Evolutionary conservation across 1,284 basidiomycete species (phyloP).

Genomic region (Somion occarium): DNA sequence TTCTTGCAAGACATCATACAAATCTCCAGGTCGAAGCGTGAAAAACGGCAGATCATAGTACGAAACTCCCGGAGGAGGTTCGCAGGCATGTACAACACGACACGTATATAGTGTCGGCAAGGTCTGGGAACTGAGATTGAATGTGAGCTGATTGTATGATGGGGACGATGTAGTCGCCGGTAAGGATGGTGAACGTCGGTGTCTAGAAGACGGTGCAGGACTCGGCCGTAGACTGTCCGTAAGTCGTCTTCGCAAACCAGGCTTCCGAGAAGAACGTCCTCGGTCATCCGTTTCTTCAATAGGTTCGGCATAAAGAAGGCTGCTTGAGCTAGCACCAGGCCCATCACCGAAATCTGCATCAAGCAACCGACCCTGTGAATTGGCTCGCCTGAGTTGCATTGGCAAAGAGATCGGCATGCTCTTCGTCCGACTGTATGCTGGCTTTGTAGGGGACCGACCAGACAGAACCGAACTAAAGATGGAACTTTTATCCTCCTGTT

Average conservation of each 20-base stretch:
- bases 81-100: conserved; percentile 59
- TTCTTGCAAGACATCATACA: conserved; percentile 66
- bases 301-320: neutral
- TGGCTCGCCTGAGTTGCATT: conserved; percentile 29
- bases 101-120: conserved; percentile 53
- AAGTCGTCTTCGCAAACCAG: conserved; percentile 41
- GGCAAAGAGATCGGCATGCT: conserved; percentile 36
- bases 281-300: conserved; percentile 24
- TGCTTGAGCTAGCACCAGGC: neutral
- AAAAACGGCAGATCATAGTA: conserved; percentile 75
- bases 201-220: conserved; percentile 16
- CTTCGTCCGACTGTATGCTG: conserved; percentile 34
- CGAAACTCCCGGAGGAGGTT: conserved; percentile 54
- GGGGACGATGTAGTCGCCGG: conserved; percentile 18
- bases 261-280: conserved; percentile 39
- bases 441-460: conserved; percentile 9
- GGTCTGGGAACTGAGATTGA: conserved; percentile 7
- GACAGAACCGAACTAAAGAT: neutral
- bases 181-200: conserved; percentile 25
- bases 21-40: conserved; percentile 50
- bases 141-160: conserved; percentile 18
- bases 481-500: neutral
- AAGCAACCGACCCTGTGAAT: conserved; percentile 29
- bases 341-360: conserved; percentile 11
- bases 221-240: conserved; percentile 38